Conservation (phyloP, 2,329 filamentous ascomycete genomes). For the Pseudohalonectria lignicola region DNA sequence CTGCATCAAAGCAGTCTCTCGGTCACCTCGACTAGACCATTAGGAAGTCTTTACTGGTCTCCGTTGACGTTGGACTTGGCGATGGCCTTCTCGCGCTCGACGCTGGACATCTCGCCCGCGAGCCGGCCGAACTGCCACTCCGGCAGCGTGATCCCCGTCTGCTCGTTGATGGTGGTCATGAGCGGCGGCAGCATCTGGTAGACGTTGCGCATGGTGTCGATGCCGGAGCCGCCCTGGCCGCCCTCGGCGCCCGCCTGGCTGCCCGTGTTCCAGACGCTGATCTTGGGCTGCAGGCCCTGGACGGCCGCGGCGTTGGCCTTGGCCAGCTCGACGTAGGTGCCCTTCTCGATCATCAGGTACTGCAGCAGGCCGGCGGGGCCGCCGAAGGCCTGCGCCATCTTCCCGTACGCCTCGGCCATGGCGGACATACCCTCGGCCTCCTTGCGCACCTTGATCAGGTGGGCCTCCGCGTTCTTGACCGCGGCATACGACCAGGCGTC, state of each 20-base stretch:
- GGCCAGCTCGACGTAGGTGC: slow-evolving; percentile 67
- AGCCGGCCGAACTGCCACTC: slow-evolving; percentile 57
- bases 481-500: slow-evolving; percentile 25
- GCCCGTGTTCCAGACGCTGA: slow-evolving; percentile 82
- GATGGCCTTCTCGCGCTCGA: slow-evolving; percentile 21
- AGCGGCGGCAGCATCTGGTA: slow-evolving; percentile 79
- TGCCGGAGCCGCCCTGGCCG: slow-evolving; percentile 26
- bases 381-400: slow-evolving; percentile 61
- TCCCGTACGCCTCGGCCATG: slow-evolving; percentile 71
- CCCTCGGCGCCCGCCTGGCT: slow-evolving; percentile 25
- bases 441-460: slow-evolving; percentile 45
- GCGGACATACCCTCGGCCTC: slow-evolving; percentile 68
- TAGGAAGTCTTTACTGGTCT: too few relatives aligned
- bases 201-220: slow-evolving; percentile 65
- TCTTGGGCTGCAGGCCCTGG: slow-evolving; percentile 73
- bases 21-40: too few relatives aligned
- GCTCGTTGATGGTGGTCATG: slow-evolving; percentile 76
- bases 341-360: slow-evolving; percentile 80
- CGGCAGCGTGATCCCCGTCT: slow-evolving; percentile 73
- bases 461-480: slow-evolving; percentile 40
- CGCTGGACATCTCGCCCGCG: slow-evolving; percentile 18
- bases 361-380: slow-evolving; percentile 69
- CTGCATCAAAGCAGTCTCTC: too few relatives aligned
- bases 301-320: slow-evolving; percentile 68
- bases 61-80: too few relatives aligned